Conservation (phyloP, 345 rosid species). For the Citrus mangshanensis region DNA sequence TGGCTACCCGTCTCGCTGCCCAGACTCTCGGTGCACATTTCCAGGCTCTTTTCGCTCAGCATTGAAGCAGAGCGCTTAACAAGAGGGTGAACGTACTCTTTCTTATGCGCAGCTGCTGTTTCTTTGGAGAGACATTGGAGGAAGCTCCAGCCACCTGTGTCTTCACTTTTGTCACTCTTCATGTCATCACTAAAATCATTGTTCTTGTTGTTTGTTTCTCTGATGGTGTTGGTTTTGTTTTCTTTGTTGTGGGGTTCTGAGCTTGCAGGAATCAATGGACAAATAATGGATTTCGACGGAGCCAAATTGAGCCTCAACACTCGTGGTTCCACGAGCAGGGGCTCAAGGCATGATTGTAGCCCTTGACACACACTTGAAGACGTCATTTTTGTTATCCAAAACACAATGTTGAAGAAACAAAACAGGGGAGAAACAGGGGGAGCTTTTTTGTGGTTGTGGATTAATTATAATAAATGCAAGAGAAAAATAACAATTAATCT, state of each 20-base stretch:
- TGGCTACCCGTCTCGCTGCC: slow-evolving; percentile 78
- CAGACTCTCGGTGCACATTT: slow-evolving; percentile 85
- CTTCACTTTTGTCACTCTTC: not conserved
- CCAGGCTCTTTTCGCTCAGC: slow-evolving; percentile 63
- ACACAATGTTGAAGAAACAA: not conserved
- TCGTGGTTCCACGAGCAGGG: slow-evolving; percentile 27
- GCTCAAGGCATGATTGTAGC: slow-evolving; percentile 53
- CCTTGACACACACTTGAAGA: slow-evolving; percentile 46
- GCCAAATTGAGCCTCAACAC: slow-evolving; percentile 37
- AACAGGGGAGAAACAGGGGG: slow-evolving; percentile 26
- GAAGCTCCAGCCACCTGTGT: slow-evolving; percentile 55
- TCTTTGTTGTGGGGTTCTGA: slow-evolving; percentile 7
- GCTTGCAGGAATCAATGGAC: not conserved
- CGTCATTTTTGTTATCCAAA: slow-evolving; percentile 27
- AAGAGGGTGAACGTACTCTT: slow-evolving; percentile 53
- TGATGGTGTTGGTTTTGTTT: slow-evolving; percentile 6
- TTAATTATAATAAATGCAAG: not conserved
- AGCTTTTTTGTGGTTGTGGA: not conserved
- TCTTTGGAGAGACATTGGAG: slow-evolving; percentile 36
- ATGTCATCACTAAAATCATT: slow-evolving; percentile 10
- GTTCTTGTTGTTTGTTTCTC: not conserved
- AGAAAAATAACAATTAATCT: not conserved
- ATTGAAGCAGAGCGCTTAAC: slow-evolving; percentile 40
- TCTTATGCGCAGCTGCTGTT: slow-evolving; percentile 5
- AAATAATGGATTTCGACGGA: slow-evolving; percentile 23